Percentiles rank a stretch among this genome's conserved stretches.
Conservation (phyloP, 1,284 basidiomycete species). For the Marasmius oreades region DNA sequence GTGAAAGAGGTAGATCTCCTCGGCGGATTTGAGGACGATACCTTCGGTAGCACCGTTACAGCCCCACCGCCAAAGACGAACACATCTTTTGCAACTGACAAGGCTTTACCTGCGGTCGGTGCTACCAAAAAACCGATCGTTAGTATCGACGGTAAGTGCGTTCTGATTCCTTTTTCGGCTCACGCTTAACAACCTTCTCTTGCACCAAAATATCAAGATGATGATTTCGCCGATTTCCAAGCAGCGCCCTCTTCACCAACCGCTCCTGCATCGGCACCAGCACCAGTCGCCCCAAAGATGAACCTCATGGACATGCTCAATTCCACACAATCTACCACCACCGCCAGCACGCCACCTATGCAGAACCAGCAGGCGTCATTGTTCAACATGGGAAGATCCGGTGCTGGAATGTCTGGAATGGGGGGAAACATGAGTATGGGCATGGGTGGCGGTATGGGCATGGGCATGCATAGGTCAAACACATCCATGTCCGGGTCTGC, state of each 20-base stretch:
- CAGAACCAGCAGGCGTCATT: constrained; percentile 17
- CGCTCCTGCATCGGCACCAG: constrained; percentile 27
- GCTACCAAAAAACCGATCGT: constrained; percentile 22
- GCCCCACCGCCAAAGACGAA: constrained; percentile 20
- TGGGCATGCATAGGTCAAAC: constrained; percentile 20
- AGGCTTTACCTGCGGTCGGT: constrained; percentile 51
- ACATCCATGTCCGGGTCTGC: constrained; percentile 18
- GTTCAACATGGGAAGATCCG: constrained; percentile 4
- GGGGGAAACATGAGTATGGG: constrained; percentile 10
- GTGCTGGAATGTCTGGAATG: neutral
- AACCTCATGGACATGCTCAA: constrained; percentile 54
- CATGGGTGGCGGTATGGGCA: constrained; percentile 17
- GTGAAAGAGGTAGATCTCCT: constrained; percentile 68
- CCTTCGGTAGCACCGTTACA: constrained; percentile 27
- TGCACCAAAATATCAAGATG: constrained; percentile 40
- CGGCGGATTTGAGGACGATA: constrained; percentile 74
- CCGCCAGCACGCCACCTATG: constrained; percentile 18
- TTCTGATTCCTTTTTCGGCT: too few relatives aligned
- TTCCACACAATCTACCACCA: constrained; percentile 25
- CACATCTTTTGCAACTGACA: constrained; percentile 42
- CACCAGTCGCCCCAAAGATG: constrained; percentile 33
- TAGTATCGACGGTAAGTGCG: constrained; percentile 41
- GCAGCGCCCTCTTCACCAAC: constrained; percentile 52
- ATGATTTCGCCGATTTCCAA: constrained; percentile 94
- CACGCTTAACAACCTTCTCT: neutral